Evolutionary conservation across 2,329 filamentous ascomycete species (phyloP).

Genomic region (Stylonectria norvegica): DNA sequence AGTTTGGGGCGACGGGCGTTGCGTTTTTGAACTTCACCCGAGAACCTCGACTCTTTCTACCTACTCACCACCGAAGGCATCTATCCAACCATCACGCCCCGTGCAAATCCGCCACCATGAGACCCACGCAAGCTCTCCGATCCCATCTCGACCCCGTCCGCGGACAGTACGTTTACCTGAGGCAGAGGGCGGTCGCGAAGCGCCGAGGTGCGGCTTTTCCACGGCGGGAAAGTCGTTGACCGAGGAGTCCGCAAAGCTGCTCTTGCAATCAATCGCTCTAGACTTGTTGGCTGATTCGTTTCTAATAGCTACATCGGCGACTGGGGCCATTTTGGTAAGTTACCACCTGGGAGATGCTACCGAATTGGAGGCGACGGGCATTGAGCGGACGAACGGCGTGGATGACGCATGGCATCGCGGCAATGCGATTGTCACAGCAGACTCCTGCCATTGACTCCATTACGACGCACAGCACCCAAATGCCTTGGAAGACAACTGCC

Average conservation of each 20-base stretch:
- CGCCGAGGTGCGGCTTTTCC: constrained; percentile 34
- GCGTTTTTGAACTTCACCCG: constrained; percentile 25
- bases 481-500: background rate
- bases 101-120: constrained; percentile 34
- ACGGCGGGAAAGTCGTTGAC: constrained; percentile 6
- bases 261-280: constrained; percentile 7
- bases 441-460: background rate
- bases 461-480: no score
- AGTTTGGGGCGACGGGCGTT: constrained; percentile 21
- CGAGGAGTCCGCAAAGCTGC: constrained; percentile 5
- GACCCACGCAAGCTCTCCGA: constrained; percentile 39
- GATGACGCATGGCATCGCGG: constrained; percentile 10
- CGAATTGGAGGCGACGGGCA: constrained; percentile 8
- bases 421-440: constrained; percentile 16
- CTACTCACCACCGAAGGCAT: constrained; percentile 22
- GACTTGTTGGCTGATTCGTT: constrained; percentile 23
- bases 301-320: constrained; percentile 63
- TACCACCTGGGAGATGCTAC: constrained; percentile 15
- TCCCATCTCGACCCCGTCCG: constrained; percentile 33
- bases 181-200: constrained; percentile 18
- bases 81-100: constrained; percentile 18
- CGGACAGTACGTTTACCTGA: constrained; percentile 36
- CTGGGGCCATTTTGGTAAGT: constrained; percentile 75
- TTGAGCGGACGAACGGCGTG: constrained; percentile 17
- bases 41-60: constrained; percentile 29